phyloP scores from a whole-genome alignment of 2,329 filamentous ascomycete genomes.

The Fusarium anthophilum region DNA sequence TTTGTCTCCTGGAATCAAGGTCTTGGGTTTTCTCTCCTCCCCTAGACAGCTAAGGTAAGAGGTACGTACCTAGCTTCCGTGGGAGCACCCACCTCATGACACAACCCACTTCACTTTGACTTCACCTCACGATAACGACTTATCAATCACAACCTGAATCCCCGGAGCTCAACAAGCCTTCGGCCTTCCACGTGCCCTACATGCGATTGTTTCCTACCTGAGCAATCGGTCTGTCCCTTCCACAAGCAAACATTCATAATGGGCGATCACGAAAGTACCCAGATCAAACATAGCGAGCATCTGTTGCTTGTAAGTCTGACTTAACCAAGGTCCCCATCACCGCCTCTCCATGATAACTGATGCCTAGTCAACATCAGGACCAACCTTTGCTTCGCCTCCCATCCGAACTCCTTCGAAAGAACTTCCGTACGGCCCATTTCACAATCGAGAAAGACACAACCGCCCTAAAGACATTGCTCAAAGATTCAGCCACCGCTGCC shows the following conservation, averaged over 20 bases:
- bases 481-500: constrained; percentile 73
- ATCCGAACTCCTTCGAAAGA: constrained; percentile 91
- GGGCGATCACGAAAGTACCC: constrained; percentile 70
- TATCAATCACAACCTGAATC: constrained; percentile 15
- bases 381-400: constrained; percentile 94
- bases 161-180: constrained; percentile 2
- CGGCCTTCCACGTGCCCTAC: neutral
- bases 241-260: constrained; percentile 50
- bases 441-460: constrained; percentile 77
- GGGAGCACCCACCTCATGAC: constrained; percentile 22
- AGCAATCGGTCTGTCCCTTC: neutral
- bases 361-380: constrained; percentile 66
- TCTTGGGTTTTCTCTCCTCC: too few relatives aligned
- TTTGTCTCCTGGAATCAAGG: too few relatives aligned
- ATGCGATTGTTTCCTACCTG: neutral
- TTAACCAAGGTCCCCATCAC: neutral
- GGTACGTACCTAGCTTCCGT: constrained; percentile 29
- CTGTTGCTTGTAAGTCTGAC: constrained; percentile 70
- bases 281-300: constrained; percentile 79
- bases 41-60: neutral
- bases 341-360: constrained; percentile 7
- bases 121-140: constrained; percentile 37
- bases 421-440: constrained; percentile 87
- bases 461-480: constrained; percentile 68
- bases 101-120: constrained; percentile 13